Base-by-base conservation (phyloP, 148 eudicot genomes). In the Silene conica region DNA sequence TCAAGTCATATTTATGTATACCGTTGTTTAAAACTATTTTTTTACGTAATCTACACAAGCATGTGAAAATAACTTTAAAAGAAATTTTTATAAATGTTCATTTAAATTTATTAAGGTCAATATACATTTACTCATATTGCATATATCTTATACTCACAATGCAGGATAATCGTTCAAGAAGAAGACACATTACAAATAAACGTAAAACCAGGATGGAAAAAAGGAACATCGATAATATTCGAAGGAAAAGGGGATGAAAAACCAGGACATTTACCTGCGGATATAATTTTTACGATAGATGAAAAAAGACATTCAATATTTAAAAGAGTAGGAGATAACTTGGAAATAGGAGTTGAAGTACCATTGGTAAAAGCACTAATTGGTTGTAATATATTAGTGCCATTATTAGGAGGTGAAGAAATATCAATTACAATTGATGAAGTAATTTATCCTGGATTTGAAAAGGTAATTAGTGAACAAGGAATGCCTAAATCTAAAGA, bases 181-280 rank as follows among this genome's bases (percentile, higher is more conserved):
- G 93, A 90, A 21, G 96, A 92, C 67, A 77, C 74, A 13, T 50
- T 90, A n/a, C 86, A 83, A 73, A 86, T 92, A 20, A 83, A 82
- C 55, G 82, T 92, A 28, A 88, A 90, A 63, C 91, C 96, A 0
- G 96, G 96, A 31, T 92, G 98, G 96, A 92, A 81, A 63, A 87
- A 84, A 50, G 96, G 98, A 25, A 92, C 92, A 34, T 87, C 82
- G 56, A 86, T 92, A 26, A 89, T 84, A 28, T 90, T 90, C 56
- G 93, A 90, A 80, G 96, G 92, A 1, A 92, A 88, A 77, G 96
- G 96, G 0, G 90, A 92, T 10, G 88, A 92, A 78, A 89, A 80
- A 71, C 96, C 90, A 3, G 93, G 92, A 1, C 80, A 73, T 65
- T 76, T 84, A 15, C 89, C 89, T 1, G 90, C 91, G 6, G 96